Evolutionary conservation across 2,329 filamentous ascomycete genomes (phyloP).

Genomic region (Penicillium sp.): DNA sequence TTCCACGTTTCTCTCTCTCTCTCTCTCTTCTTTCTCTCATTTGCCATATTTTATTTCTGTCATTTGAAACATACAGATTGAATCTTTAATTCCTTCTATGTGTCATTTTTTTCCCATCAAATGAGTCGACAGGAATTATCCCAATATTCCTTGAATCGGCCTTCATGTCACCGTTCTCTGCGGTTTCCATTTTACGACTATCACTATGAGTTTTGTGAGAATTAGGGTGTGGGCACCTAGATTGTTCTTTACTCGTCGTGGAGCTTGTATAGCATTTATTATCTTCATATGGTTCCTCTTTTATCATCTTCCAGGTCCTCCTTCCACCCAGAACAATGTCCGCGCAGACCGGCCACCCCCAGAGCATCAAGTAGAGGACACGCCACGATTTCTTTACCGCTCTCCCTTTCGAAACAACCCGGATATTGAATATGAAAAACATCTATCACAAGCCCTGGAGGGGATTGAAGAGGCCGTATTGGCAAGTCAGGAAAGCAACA

Average conservation of each 20-base stretch:
- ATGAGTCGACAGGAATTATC: background rate
- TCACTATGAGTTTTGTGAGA: background rate
- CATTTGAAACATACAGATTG: background rate
- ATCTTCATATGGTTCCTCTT: background rate
- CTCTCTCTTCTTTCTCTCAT: background rate
- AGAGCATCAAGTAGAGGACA: conserved; percentile 12
- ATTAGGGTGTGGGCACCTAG: background rate
- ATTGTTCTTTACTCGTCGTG: conserved; percentile 16
- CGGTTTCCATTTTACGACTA: background rate
- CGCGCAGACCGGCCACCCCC: conserved; percentile 10
- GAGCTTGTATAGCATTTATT: conserved; percentile 26
- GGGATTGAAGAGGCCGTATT: background rate
- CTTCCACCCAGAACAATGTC: background rate
- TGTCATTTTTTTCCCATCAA: background rate
- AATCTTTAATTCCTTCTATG: background rate
- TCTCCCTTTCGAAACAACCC: background rate
- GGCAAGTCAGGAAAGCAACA: background rate
- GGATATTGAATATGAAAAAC: background rate
- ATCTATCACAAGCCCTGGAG: background rate
- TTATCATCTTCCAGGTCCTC: conserved; percentile 2
- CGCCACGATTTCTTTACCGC: background rate
- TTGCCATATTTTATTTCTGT: background rate
- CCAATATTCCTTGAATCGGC: background rate
- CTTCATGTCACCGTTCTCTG: background rate
- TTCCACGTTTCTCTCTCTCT: background rate